Evolutionary conservation across 306 rosid genomes (phyloP).

Genomic region (Amphicarpaea edgeworthii): DNA sequence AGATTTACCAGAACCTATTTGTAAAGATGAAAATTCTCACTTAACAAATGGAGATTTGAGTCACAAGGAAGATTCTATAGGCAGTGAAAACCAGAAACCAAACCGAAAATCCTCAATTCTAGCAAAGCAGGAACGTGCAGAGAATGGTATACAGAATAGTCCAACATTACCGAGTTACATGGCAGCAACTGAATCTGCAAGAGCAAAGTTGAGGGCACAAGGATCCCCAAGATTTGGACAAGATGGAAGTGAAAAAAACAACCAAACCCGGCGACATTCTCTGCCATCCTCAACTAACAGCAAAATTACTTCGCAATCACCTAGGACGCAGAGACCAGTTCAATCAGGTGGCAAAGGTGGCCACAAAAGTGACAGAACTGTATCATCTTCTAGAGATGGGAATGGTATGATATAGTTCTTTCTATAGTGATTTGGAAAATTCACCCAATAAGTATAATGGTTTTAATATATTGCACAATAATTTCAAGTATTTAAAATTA

Average conservation of each 20-base stretch:
- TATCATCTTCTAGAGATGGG: conserved; percentile 68
- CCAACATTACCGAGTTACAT: conserved; percentile 92
- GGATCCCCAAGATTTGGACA: conserved; percentile 88
- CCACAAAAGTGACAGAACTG: conserved; percentile 61
- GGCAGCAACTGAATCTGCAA: conserved; percentile 98
- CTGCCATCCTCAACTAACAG: conserved; percentile 76
- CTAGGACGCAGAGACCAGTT: conserved; percentile 81
- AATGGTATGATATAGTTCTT: conserved; percentile 65
- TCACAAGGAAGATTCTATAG: conserved; percentile 72
- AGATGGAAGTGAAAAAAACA: conserved; percentile 69
- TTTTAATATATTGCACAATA: conserved; percentile 1
- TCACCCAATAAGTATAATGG: neutral
- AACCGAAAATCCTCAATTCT: conserved; percentile 63
- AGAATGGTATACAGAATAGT: conserved; percentile 76
- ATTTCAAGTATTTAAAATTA: neutral
- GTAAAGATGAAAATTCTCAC: conserved; percentile 59
- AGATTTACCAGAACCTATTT: conserved; percentile 56
- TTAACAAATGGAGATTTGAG: conserved; percentile 63
- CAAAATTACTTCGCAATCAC: conserved; percentile 91
- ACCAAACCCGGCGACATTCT: conserved; percentile 78
- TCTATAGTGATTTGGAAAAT: conserved; percentile 26
- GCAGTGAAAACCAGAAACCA: conserved; percentile 76
- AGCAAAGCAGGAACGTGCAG: conserved; percentile 79
- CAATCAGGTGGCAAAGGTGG: conserved; percentile 81
- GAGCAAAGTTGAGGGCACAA: conserved; percentile 95